These are phyloP conservation scores for Meyerozyma carpophila DNA, from an alignment of 1,139 yeast genomes.

Conservation along the genomic window DNA sequence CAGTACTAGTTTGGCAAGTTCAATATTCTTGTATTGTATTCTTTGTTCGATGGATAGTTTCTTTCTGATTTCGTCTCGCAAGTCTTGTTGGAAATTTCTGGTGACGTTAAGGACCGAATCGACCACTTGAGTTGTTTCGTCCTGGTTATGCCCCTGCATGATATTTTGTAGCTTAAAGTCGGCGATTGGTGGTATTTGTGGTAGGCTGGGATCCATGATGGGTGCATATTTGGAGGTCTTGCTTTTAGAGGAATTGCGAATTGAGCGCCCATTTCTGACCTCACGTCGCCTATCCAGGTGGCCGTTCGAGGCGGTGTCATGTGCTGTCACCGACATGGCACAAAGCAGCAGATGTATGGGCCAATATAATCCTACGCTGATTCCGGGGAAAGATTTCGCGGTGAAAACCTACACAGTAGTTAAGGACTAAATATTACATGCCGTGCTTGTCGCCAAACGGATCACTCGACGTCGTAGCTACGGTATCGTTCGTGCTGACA, in stretches of 20 bases:
- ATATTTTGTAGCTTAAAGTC: slow-evolving; percentile 36
- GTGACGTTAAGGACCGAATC: slow-evolving; percentile 30
- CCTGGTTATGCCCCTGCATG: slow-evolving; percentile 22
- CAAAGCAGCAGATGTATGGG: neutral
- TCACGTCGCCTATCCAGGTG: neutral
- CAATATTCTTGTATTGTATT: slow-evolving; percentile 31
- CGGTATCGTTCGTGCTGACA: slow-evolving; percentile 22
- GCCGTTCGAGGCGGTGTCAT: neutral
- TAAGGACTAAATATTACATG: neutral
- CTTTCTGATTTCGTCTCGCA: slow-evolving; percentile 30
- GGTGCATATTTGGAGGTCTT: slow-evolving; percentile 7
- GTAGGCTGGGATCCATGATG: neutral
- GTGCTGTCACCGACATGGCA: neutral
- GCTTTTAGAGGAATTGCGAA: slow-evolving; percentile 9
- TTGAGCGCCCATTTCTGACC: neutral
- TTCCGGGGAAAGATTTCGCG: neutral
- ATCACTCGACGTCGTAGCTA: slow-evolving; percentile 35
- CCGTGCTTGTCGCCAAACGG: slow-evolving; percentile 68
- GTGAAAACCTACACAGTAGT: neutral
- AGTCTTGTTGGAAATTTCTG: slow-evolving; percentile 34
- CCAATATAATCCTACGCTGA: too few species aligned
- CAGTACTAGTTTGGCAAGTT: slow-evolving; percentile 24
- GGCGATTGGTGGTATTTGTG: slow-evolving; percentile 30
- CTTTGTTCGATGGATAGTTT: slow-evolving; percentile 33
- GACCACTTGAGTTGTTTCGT: slow-evolving; percentile 29